Percentiles rank a stretch among this genome's conserved stretches.
Conservation (phyloP, 257 asterid species). For the Anisodus tanguticus region DNA sequence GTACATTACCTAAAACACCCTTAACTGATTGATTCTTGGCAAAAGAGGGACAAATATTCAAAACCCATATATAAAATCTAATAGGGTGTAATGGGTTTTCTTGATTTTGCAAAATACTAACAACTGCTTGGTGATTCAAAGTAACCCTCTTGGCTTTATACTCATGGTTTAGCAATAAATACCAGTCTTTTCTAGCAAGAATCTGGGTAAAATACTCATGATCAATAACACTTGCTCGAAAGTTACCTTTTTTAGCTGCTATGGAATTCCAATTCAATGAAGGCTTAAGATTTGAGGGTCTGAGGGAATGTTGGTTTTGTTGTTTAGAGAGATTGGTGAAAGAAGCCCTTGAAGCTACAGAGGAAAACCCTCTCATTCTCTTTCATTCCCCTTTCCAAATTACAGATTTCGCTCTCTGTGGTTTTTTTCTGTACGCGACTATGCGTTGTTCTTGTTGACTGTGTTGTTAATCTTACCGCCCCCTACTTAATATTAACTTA, state of each 20-base stretch:
- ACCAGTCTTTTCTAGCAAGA: constrained; percentile 82
- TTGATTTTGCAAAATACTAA: constrained; percentile 79
- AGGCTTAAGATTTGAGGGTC: constrained; percentile 37
- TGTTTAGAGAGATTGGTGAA: constrained; percentile 39
- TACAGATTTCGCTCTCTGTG: not conserved
- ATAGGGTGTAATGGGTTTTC: constrained; percentile 61
- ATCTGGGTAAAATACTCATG: constrained; percentile 56
- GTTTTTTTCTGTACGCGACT: not conserved
- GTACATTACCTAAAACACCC: constrained; percentile 60
- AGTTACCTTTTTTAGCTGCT: constrained; percentile 37
- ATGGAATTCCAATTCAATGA: constrained; percentile 33
- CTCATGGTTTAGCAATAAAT: constrained; percentile 71
- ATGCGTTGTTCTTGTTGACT: not conserved
- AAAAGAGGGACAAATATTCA: constrained; percentile 45
- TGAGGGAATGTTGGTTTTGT: constrained; percentile 16
- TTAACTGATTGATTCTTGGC: constrained; percentile 60
- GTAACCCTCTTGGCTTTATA: constrained; percentile 48
- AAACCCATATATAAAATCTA: constrained; percentile 79
- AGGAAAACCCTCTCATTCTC: constrained; percentile 68
- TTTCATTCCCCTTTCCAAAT: constrained; percentile 22
- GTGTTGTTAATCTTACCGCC: not conserved
- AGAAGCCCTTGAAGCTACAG: constrained; percentile 64
- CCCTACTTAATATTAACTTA: not conserved
- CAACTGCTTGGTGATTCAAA: constrained; percentile 51
- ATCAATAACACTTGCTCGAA: constrained; percentile 50